These are phyloP conservation scores for Prunus campanulata DNA, from an alignment of 306 rosid species.

Conservation along the genomic window DNA sequence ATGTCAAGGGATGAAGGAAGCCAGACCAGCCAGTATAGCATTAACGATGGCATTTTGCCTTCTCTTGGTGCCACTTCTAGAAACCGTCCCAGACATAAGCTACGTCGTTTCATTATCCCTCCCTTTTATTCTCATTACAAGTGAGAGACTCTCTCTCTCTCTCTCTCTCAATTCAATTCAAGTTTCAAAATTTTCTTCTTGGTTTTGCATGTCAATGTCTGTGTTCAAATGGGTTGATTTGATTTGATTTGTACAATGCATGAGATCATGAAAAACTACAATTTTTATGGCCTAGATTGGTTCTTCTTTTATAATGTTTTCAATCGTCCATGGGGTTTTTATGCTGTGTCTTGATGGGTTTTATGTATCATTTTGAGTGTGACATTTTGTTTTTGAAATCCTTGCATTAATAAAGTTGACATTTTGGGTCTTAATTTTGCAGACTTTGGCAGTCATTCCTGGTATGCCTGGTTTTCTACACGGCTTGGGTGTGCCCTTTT, in stretches of 20 bases:
- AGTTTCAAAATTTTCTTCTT: neutral
- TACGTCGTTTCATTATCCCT: conserved; percentile 33
- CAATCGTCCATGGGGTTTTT: neutral
- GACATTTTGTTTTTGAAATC: neutral
- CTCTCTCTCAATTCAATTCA: neutral
- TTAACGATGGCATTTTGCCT: conserved; percentile 52
- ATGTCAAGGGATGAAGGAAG: conserved; percentile 44
- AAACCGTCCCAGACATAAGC: conserved; percentile 24
- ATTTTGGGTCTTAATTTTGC: conserved; percentile 19
- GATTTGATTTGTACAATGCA: neutral
- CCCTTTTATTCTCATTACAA: conserved; percentile 47
- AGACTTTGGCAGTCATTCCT: conserved; percentile 63
- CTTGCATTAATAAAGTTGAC: too few relatives aligned
- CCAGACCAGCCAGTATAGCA: conserved; percentile 66
- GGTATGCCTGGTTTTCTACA: conserved; percentile 57
- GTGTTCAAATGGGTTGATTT: neutral
- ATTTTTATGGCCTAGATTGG: neutral
- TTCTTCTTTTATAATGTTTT: neutral
- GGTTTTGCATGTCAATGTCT: neutral
- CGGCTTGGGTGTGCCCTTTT: conserved; percentile 78
- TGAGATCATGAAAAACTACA: neutral
- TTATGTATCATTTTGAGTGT: neutral
- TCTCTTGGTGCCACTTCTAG: conserved; percentile 44
- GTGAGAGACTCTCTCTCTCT: conserved; percentile 20
- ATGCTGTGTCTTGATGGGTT: neutral